Base-by-base conservation (phyloP, 805 yeast species). In the Scheffersomyces ergatensis region DNA sequence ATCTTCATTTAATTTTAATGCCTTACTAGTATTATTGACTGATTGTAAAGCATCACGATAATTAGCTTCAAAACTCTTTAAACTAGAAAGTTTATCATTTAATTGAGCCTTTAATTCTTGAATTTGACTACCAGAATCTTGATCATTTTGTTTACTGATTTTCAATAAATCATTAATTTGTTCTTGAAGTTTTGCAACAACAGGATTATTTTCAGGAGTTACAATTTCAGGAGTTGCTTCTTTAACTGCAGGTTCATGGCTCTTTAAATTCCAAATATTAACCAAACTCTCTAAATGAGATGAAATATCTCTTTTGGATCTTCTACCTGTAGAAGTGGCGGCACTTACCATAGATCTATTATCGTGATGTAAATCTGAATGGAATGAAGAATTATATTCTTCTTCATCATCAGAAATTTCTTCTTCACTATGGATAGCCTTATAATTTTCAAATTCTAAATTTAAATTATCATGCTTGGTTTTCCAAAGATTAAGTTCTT, bases 1-100 rank as follows among this genome's bases (percentile, higher is more conserved):
- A 34, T 74, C 78, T 52, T 89, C 89, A 7, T 92, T 83, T 48
- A 82, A 55, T 35, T 78, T 78, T 40, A 89, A 72, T 0, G 96
- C 96, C 46, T 76, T 78, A 41, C 84, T 82, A 12, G 92, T 82
- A 57, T 82, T 87, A 50, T 78, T 79, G 24, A 87, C 83, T 18
- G 88, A 80, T 46, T 78, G 80, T 40, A 86, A 62, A 0, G 93
- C 85, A 51, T 82, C 80, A 47, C 77, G 77, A 63, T 86, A 88
- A 54, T 84, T 83, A 5, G 67, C 76, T 60, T 88, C 92, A 38
- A 76, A 62, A 23, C 66, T 44, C 42, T 58, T 62, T 42, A 72
- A 53, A 19, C 60, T 50, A 5, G 46, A 38, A 38, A 58, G 40
- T 40, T 58, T 70, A n/a, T 51, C 52, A 16, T 49, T 54, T 46